Base-by-base conservation (phyloP, 768 basidiomycete genomes). In the Dioszegia crocea region DNA sequence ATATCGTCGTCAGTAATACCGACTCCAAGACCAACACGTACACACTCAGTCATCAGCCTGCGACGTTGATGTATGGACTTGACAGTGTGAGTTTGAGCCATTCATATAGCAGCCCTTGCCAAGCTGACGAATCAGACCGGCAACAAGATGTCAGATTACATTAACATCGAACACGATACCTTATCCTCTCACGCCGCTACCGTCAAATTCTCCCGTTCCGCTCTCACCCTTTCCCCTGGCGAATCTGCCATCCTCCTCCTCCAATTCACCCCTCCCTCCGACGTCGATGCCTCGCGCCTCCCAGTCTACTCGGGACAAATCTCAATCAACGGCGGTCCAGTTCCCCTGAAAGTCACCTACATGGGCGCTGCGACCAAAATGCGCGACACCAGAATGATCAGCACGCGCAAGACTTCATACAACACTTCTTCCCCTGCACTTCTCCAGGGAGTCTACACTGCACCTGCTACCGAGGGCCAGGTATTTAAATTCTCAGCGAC, bases 281-380 rank as follows among this genome's bases (percentile, higher is more conserved):
- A 80, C 9, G 71, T 80, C 56, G 77, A 82, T 27, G 68, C 68
- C 1, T 61, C 79, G 26, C 78, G 80, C 2, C 81, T 83, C 74
- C 84, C 85, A 23, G 78, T 85, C 56, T 86, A 82, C 77, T 83
- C 83, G 27, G 85, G 85, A 5, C 84, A 80, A 77, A 82, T 86
- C 62, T 60, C 77, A 53, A 59, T 76, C 30, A 45, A 55, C 1
- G 64, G 64, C 41, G 74, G 62, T 52, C 44, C 58, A 10, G 46
- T 57, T 9, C 51, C 54, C 16, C 51, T 65, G 26, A 36, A 70
- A 29, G 65, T 76, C 24, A 70, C 77, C 16, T 78, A 78, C 55
- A 56, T 78, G 43, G 77, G 76, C 53, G 68, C 75, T 4, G 75
- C 77, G 12, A 68, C 70, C 38, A 66, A 63, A 26, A 68, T 78